Conservation (phyloP, 2,329 filamentous ascomycete genomes). For the Aaosphaeria pasadenensis region DNA sequence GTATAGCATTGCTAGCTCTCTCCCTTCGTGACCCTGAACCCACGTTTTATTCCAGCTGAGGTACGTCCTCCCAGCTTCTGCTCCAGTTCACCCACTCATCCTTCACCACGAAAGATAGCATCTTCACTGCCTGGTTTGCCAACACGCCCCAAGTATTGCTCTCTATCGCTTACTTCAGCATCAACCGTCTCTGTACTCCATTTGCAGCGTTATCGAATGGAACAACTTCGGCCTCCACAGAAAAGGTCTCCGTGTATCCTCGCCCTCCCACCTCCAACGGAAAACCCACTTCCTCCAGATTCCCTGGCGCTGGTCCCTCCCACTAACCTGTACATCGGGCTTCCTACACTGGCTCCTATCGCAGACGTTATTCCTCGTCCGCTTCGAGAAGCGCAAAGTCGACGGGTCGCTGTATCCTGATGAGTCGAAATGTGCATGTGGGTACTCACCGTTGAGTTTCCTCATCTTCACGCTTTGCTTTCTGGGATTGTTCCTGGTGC, state of each 20-base stretch:
- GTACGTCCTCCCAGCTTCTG: background rate
- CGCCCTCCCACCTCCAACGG: conserved; percentile 31
- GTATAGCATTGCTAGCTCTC: background rate
- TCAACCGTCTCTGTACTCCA: conserved; percentile 46
- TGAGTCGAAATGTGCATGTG: conserved; percentile 4
- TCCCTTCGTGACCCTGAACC: too few species aligned
- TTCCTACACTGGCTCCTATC: conserved; percentile 43
- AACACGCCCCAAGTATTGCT: conserved; percentile 48
- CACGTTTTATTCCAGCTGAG: background rate
- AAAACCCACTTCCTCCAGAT: conserved; percentile 39
- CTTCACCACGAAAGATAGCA: background rate
- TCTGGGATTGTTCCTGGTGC: conserved; percentile 3
- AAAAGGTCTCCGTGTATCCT: conserved; percentile 35
- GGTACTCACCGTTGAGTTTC: conserved; percentile 10
- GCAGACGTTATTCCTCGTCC: conserved; percentile 37
- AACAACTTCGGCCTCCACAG: conserved; percentile 29
- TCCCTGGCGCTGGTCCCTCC: conserved; percentile 33
- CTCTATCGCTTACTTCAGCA: conserved; percentile 45
- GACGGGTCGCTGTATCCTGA: background rate
- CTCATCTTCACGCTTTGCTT: conserved; percentile 28
- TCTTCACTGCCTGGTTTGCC: conserved; percentile 23
- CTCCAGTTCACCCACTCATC: background rate
- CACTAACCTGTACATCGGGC: conserved; percentile 25
- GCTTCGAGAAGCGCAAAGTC: conserved; percentile 12
- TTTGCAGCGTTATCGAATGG: conserved; percentile 45